phyloP scores from a whole-genome alignment of 1,284 basidiomycete species.

The Pseudozyma flocculosa region DNA sequence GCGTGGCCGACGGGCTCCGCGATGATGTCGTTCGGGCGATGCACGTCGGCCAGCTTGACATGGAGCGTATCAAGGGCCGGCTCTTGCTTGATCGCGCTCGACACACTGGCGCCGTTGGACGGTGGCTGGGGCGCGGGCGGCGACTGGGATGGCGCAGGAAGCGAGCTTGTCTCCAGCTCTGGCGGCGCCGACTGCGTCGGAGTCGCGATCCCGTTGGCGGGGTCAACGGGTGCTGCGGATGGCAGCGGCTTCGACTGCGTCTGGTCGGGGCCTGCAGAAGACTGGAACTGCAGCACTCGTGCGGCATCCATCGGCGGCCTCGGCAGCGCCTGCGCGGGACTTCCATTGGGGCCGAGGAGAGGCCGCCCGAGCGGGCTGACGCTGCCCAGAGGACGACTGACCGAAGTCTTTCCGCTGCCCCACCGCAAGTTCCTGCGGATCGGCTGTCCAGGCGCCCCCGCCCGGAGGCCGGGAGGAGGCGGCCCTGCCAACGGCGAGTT shows the following conservation, averaged over 20 bases:
- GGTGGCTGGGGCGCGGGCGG: too few species aligned
- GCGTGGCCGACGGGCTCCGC: too few species aligned
- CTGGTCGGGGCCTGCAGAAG: not conserved
- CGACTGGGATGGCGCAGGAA: too few species aligned
- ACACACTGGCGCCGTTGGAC: too few species aligned
- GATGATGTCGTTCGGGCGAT: too few species aligned
- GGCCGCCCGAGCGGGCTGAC: slow-evolving; percentile 23
- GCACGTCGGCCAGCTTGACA: too few species aligned
- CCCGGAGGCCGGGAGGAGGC: slow-evolving; percentile 10
- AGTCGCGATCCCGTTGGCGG: not conserved
- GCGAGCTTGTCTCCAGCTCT: too few species aligned
- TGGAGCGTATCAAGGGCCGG: too few species aligned
- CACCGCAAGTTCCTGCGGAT: slow-evolving; percentile 54
- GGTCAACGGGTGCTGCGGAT: too few species aligned
- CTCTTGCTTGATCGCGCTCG: too few species aligned
- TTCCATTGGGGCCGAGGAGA: slow-evolving; percentile 17
- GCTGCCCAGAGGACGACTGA: slow-evolving; percentile 38
- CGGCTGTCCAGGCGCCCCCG: slow-evolving; percentile 37
- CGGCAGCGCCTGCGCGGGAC: slow-evolving; percentile 2
- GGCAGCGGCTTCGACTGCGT: not conserved
- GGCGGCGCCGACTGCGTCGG: too few species aligned
- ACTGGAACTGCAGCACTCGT: not conserved
- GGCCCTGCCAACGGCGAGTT: slow-evolving; percentile 41
- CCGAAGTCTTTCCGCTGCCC: slow-evolving; percentile 53
- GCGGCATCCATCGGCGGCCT: not conserved